Percentiles rank a stretch among this genome's conserved stretches.
Evolutionary conservation across 257 asterid genomes (phyloP).

Genomic region (Penstemon eatonii): DNA sequence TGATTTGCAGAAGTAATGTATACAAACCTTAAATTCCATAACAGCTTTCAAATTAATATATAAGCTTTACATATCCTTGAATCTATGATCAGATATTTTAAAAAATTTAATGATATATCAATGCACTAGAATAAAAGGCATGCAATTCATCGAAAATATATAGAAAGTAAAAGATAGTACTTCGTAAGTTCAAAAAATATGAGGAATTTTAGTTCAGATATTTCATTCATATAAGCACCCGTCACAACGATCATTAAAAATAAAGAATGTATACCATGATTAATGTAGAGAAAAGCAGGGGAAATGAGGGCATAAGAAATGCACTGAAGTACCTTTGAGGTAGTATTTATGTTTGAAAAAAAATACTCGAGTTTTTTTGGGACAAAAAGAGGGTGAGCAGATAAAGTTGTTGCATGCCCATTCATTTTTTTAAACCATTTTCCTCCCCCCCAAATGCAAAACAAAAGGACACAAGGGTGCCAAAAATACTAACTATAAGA

Average conservation of each 20-base stretch:
- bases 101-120: too few relatives aligned
- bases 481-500: constrained; percentile 3
- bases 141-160: not conserved
- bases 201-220: constrained; percentile 1
- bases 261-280: too few relatives aligned
- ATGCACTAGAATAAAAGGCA: not conserved
- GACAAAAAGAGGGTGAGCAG: too few relatives aligned
- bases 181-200: not conserved
- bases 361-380: too few relatives aligned
- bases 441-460: too few relatives aligned
- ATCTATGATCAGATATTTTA: too few relatives aligned
- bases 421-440: too few relatives aligned
- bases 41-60: constrained; percentile 3
- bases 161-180: not conserved
- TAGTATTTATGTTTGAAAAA: too few relatives aligned
- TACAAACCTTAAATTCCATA: not conserved
- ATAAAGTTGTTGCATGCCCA: too few relatives aligned
- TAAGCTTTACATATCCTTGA: constrained; percentile 16
- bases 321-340: too few relatives aligned
- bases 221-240: constrained; percentile 11
- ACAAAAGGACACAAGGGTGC: not conserved
- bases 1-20: constrained; percentile 3
- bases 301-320: too few relatives aligned
- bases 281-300: too few relatives aligned
- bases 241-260: not conserved